Evolutionary conservation across 1,284 basidiomycete species (phyloP), one percentile per base, ranked within the genome.

Genomic region (Marasmius fiardii): DNA sequence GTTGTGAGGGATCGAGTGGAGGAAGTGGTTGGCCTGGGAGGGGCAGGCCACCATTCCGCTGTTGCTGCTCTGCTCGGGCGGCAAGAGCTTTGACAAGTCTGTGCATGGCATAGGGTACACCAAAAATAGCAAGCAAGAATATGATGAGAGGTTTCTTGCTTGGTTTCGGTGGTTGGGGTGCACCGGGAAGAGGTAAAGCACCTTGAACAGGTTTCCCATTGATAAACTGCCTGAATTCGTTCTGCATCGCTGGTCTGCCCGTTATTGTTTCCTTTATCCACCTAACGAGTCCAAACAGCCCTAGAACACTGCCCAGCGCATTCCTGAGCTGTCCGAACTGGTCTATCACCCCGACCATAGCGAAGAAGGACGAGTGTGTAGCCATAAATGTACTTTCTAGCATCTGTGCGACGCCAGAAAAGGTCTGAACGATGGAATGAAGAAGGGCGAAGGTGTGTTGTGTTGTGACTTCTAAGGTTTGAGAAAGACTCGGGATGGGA

Each of bases 311-410:
- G 34, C 95, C 95, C 12, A 99, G 82, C 26, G 95, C 95, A 63
- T 95, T 92, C 52, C 95, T 85, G 44, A 98, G 82, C 63, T 92
- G 89, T 7, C 88, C 88, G 66, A 99, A 91, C 70, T 99, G 97
- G 67, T 99, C 96, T 39, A 95, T 84, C 26, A 99, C 95, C 59
- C 95, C 94, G 54, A 98, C 94, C 92, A 99, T 98, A 58, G 96
- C 96, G 70, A 98, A 99, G 77, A 99, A 99, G 43, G 87, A 91
- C 3, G 92, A 95, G 73, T 99, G 97, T 0, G 97, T 99, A 3
- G 97, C 97, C 90, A 98, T 94, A 73, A 98, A 99, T 3, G 97
- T 99, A 43, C 86, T 90, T 71, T 99, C 96, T 64, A 99, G 86
- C 86, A 99, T 96, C 71, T 99, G 97, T 0, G 97, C 92, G 58